These are phyloP conservation scores for Schizosaccharomyces japonicus DNA, from an alignment of 805 yeast species.

Conservation along the genomic window DNA sequence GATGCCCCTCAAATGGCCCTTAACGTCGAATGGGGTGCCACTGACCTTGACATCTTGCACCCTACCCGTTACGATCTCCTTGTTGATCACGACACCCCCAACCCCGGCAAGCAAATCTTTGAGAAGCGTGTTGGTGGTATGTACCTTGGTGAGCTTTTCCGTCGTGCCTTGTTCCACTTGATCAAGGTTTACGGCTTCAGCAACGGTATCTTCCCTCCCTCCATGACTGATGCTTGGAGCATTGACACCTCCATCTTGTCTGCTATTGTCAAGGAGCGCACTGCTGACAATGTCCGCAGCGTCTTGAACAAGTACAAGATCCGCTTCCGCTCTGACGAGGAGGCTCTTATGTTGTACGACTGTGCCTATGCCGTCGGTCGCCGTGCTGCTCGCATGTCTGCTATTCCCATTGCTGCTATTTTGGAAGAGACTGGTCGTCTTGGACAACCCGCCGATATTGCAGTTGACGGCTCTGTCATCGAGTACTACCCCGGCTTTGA, in stretches of 20 bases:
- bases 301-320: conserved; percentile 55
- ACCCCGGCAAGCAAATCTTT: conserved; percentile 70
- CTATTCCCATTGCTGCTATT: conserved; percentile 75
- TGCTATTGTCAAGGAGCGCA: conserved; percentile 61
- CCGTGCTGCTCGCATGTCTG: conserved; percentile 75
- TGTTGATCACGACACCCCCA: conserved; percentile 52
- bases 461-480: conserved; percentile 86
- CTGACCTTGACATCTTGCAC: conserved; percentile 59
- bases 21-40: conserved; percentile 86
- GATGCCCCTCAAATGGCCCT: conserved; percentile 18
- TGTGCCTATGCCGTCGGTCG: conserved; percentile 58
- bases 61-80: conserved; percentile 49
- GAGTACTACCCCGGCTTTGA: conserved; percentile 84
- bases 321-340: conserved; percentile 19
- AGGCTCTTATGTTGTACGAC: conserved; percentile 31
- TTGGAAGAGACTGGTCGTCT: conserved; percentile 42
- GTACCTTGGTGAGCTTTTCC: conserved; percentile 49
- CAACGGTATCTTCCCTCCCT: conserved; percentile 7
- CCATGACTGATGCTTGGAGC: conserved; percentile 44
- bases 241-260: conserved; percentile 69
- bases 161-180: conserved; percentile 45
- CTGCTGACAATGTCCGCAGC: conserved; percentile 22
- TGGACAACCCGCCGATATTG: conserved; percentile 67
- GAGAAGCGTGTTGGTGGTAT: conserved; percentile 13
- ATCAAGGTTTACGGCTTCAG: conserved; percentile 36